Percentiles rank a stretch among this genome's conserved stretches.
These are phyloP conservation scores for Komagataella kurtzmanii DNA, from an alignment of 805 yeast species.

Conservation along the genomic window DNA sequence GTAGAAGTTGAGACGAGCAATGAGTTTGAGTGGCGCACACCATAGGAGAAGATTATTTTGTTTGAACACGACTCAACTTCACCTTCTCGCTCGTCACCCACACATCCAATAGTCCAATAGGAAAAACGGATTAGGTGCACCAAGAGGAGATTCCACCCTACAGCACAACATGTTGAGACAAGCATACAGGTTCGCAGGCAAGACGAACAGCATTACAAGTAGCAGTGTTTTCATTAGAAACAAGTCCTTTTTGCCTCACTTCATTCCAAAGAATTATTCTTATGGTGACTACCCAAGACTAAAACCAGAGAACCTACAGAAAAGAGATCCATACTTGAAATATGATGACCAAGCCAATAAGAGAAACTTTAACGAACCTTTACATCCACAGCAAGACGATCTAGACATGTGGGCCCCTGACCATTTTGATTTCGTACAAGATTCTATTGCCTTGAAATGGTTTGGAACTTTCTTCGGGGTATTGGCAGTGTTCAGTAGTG, in stretches of 20 bases:
- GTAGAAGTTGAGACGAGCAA: background rate
- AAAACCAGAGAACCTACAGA: constrained; percentile 45
- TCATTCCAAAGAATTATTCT: constrained; percentile 13
- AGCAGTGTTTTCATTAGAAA: background rate
- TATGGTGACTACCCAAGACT: constrained; percentile 22
- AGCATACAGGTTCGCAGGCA: background rate
- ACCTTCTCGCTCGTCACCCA: background rate
- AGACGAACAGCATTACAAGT: background rate
- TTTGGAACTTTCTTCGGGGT: constrained; percentile 35
- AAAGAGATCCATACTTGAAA: constrained; percentile 55
- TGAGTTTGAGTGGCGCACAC: background rate
- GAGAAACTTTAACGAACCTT: constrained; percentile 63
- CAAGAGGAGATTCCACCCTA: background rate
- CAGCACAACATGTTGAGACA: background rate
- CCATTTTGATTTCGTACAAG: constrained; percentile 44
- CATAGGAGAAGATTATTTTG: background rate
- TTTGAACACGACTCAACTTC: background rate
- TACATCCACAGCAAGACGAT: constrained; percentile 59
- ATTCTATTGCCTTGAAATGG: constrained; percentile 46
- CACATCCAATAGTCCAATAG: background rate
- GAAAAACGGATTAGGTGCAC: background rate
- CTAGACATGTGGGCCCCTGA: constrained; percentile 85
- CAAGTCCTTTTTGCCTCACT: constrained; percentile 13
- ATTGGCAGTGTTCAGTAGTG: constrained; percentile 24
- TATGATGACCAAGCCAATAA: constrained; percentile 75